phyloP scores from a whole-genome alignment of 2,329 filamentous ascomycete species.

The Talaromyces sp. region DNA sequence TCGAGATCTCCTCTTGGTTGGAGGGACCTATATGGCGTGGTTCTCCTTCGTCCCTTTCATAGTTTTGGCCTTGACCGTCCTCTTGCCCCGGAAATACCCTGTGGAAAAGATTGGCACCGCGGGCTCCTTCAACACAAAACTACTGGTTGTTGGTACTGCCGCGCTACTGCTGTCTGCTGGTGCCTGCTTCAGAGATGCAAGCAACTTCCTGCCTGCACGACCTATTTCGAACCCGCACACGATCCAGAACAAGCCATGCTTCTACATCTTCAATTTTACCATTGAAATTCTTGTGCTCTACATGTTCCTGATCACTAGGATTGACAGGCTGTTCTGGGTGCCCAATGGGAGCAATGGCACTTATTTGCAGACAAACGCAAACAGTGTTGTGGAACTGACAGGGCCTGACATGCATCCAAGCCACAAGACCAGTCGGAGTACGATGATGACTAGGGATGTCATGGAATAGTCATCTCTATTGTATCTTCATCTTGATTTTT shows the following conservation, averaged over 20 bases:
- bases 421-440: neutral
- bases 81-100: slow-evolving; percentile 35
- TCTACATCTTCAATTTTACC: slow-evolving; percentile 74
- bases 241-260: slow-evolving; percentile 66
- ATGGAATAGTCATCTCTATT: neutral
- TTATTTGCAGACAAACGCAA: slow-evolving; percentile 2
- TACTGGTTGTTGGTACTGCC: slow-evolving; percentile 58
- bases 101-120: slow-evolving; percentile 56
- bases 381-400: neutral
- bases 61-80: slow-evolving; percentile 45
- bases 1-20: slow-evolving; percentile 61
- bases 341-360: slow-evolving; percentile 56
- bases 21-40: slow-evolving; percentile 56
- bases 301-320: slow-evolving; percentile 60
- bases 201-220: slow-evolving; percentile 48
- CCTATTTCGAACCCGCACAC: slow-evolving; percentile 55
- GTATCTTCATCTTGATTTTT: neutral
- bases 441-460: neutral
- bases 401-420: neutral
- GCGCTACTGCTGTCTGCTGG: slow-evolving; percentile 60
- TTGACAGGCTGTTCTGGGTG: slow-evolving; percentile 71
- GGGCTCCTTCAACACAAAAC: slow-evolving; percentile 63
- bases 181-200: slow-evolving; percentile 63
- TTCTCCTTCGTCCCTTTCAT: slow-evolving; percentile 64
- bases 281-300: slow-evolving; percentile 68